phyloP scores from a whole-genome alignment of 306 rosid genomes.

The Dicorynia guianensis region DNA sequence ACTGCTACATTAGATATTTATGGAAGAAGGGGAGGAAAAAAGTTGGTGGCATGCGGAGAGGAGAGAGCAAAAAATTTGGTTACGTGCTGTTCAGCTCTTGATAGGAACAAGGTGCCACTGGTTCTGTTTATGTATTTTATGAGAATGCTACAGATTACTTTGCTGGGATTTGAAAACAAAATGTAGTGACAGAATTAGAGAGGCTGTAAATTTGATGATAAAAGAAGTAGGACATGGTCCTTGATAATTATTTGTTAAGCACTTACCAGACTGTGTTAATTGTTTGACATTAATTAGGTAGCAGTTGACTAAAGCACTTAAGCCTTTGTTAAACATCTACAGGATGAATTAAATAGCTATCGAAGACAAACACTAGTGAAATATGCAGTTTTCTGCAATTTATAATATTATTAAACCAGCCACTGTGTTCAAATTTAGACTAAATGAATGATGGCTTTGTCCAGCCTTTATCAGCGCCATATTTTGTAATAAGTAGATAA shows the following conservation, averaged over 20 bases:
- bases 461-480: background rate
- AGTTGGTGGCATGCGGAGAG: too few species aligned
- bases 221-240: background rate
- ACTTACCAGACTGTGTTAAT: background rate
- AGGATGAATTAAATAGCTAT: background rate
- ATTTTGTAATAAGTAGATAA: background rate
- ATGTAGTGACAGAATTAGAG: too few species aligned
- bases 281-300: slow-evolving; percentile 2
- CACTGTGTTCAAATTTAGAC: background rate
- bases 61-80: background rate
- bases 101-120: background rate
- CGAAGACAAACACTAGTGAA: background rate
- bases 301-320: background rate
- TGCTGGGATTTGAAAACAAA: too few species aligned
- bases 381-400: background rate
- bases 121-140: background rate
- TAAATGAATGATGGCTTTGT: slow-evolving; percentile 18
- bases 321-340: background rate
- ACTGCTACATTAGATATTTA: background rate
- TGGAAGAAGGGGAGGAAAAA: background rate
- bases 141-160: background rate
- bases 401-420: background rate
- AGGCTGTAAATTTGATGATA: too few species aligned
- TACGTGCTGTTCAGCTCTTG: background rate
- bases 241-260: background rate